Percentiles rank a stretch among this genome's conserved stretches.
Conservation (phyloP, 257 asterid genomes). For the Cordia subcordata region DNA sequence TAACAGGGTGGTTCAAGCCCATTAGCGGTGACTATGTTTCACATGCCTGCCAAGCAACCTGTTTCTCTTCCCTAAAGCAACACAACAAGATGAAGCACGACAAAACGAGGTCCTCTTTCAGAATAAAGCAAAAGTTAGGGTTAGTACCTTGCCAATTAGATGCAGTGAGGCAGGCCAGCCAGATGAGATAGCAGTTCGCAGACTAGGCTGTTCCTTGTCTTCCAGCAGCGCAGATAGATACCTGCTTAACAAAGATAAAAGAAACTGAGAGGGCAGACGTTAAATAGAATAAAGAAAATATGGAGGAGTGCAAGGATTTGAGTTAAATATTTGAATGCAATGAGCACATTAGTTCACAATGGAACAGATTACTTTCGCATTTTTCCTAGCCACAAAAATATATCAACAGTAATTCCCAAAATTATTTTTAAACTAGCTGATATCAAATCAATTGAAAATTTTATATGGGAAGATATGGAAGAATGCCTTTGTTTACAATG, state of each 20-base stretch:
- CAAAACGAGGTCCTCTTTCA: neutral
- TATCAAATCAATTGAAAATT: too few species aligned
- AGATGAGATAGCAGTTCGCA: constrained; percentile 59
- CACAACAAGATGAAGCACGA: too few species aligned
- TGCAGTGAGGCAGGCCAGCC: constrained; percentile 98
- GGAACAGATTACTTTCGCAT: too few species aligned
- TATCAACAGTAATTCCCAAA: neutral
- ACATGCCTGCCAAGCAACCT: too few species aligned
- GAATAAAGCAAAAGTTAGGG: neutral
- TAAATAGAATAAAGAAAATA: constrained; percentile 13
- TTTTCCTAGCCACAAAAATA: too few species aligned
- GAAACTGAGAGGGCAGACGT: constrained; percentile 2
- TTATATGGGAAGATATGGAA: too few species aligned
- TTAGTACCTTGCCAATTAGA: constrained; percentile 87
- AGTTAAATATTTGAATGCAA: neutral
- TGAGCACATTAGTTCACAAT: neutral
- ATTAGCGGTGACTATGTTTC: too few species aligned
- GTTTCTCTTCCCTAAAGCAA: too few species aligned
- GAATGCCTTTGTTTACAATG: too few species aligned
- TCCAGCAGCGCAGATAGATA: constrained; percentile 86
- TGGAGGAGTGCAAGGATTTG: neutral
- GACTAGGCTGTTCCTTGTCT: constrained; percentile 52
- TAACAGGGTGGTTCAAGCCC: too few species aligned
- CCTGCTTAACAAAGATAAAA: constrained; percentile 37
- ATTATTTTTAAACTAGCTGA: too few species aligned